Base-by-base conservation (phyloP, 306 rosid genomes). In the Ammopiptanthus mongolicus region DNA sequence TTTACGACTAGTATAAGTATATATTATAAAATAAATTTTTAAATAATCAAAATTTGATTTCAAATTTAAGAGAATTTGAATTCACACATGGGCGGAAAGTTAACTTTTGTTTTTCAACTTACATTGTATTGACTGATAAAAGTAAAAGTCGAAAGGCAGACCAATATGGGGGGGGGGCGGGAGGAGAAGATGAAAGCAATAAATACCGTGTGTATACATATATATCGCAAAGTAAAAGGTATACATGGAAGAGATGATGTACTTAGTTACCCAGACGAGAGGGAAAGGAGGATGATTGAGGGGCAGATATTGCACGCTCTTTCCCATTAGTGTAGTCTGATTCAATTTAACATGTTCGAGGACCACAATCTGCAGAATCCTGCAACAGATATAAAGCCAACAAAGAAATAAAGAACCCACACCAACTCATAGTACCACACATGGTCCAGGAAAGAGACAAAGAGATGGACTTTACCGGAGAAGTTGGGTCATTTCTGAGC, bases 371-470 rank as follows among this genome's bases (percentile, higher is more conserved):
- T 21, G 60, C 52, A 37, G 28, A 42, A 47, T 23, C 42, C 59
- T 72, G 67, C 69, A 33, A 67, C 63, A 64, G 13, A 31, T 55
- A 71, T 50, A 15, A 76, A 76, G 80, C 59, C 41, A 50, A 65
- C 65, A 65, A 50, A 76, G 50, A 31, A 37, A 39, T 53, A 67
- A 56, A 67, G 62, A 75, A 75, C 68, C 74, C 37, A 42, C 75
- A 67, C 69, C 75, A 58, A 46, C 72, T 75, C 19, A 2, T 36
- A 51, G 73, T 63, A 75, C 79, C 11, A 18, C 21, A 36, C 19
- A 21, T 37, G 65, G 79, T 75, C 79, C 73, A n/a, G 36, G 62
- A 61, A 73, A 74, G 61, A 74, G 78, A 46, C 34, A 14, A 67
- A 36, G 17, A 48, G 17, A 48, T 47, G 73, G 65, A 72, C 67